Base-by-base conservation (phyloP, 2,329 filamentous ascomycete species). In the Colletotrichum orchidophilum region DNA sequence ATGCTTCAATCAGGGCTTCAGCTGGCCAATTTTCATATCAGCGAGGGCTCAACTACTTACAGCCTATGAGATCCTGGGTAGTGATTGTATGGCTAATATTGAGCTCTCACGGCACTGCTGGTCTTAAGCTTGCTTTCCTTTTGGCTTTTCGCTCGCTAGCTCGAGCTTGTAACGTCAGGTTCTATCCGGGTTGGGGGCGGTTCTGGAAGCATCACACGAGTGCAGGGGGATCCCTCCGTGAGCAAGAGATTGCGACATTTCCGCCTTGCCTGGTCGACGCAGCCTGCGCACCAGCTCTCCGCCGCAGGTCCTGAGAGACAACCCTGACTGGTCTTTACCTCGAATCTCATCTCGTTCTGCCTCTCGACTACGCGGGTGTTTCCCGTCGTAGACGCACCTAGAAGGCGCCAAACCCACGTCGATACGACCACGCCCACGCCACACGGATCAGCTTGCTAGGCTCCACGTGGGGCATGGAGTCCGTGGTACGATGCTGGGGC, bases 391-490 rank as follows among this genome's bases (percentile, higher is more conserved):
- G 35, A 49, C 39, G 49, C 26, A 49, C 35, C 35, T n/a, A 26
- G 27, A 26, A 42, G 29, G 27, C 24, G 39, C 53, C 63, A 50
- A 49, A 27, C 59, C 46, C 53, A 62, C 26, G 21, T 21, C n/a
- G 27, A 35, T 71, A 54, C n/a, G 29, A n/a, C 27, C 58, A 71
- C 69, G 18, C 59, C 59, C 31, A 52, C 24, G 49, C 49, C 50
- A 71, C 69, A 71, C 58, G 69, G 64, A 49, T 53, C 58, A 71
- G 39, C 39, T n/a, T 46, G 18, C 39, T 46, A 69, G 49, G 35
- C 64, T 71, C 69, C 69, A 71, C 69, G 69, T 71, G 69, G 69
- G 64, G 33, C 52, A 55, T 33, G 63, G 53, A 63, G 58, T 71
- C 69, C 69, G 69, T 68, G 69, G 58, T 63, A 54, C 46, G 59